A percentile compares a stretch with the other conserved stretches of the same genome.
Conservation (phyloP, 768 basidiomycete genomes). For the Suillus decipiens region DNA sequence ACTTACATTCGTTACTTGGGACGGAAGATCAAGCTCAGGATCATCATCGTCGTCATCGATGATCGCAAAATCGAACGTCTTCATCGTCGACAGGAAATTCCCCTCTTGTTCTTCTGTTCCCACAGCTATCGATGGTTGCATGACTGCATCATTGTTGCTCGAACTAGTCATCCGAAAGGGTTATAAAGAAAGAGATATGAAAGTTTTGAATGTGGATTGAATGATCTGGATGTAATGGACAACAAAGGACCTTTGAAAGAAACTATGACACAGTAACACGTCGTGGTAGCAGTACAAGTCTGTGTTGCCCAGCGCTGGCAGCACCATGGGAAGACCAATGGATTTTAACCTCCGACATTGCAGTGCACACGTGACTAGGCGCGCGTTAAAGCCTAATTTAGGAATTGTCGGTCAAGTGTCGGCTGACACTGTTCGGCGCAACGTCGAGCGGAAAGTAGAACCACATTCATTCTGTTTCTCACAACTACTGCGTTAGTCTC, state of each 20-base stretch:
- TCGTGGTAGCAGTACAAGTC: constrained; percentile 31
- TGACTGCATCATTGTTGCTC: constrained; percentile 13
- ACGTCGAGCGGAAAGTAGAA: neutral
- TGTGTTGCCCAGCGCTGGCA: constrained; percentile 14
- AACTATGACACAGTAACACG: constrained; percentile 14
- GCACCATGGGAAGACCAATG: constrained; percentile 27
- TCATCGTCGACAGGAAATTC: constrained; percentile 4
- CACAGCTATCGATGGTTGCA: constrained; percentile 9
- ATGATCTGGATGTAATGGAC: neutral
- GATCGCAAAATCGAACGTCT: constrained; percentile 3
- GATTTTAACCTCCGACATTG: constrained; percentile 15
- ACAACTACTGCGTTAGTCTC: neutral
- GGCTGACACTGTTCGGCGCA: neutral
- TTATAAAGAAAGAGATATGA: constrained; percentile 4
- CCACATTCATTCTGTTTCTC: neutral
- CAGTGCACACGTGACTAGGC: constrained; percentile 23
- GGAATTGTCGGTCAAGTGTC: constrained; percentile 5
- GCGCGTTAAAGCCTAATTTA: constrained; percentile 4
- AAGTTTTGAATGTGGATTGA: neutral
- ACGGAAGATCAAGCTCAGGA: constrained; percentile 22
- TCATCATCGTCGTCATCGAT: constrained; percentile 19
- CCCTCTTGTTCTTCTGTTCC: constrained; percentile 9
- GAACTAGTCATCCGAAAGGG: constrained; percentile 20
- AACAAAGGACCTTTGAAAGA: constrained; percentile 5
- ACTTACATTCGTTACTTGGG: constrained; percentile 39